Evolutionary conservation across 805 yeast genomes (phyloP), one percentile per base, ranked within the genome.

Genomic region (Naumovozyma castellii): DNA sequence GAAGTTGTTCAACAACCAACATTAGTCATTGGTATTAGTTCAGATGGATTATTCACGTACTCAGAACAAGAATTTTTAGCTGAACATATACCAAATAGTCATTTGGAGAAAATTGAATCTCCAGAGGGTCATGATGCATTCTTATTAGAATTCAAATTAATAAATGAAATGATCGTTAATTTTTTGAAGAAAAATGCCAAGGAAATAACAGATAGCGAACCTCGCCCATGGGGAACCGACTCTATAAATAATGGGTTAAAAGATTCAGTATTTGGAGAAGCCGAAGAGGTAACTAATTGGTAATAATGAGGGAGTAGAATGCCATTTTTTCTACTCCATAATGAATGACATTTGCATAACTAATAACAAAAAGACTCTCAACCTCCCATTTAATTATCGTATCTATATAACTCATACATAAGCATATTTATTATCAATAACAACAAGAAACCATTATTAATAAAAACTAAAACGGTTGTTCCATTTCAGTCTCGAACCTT

Each of bases 101-200:
- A 50, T 5, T 66, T 92, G 47, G 77, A 79, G 48, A 76, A 78
- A 51, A 79, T 92, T 33, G 76, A 83, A 46, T 87, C 97, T 1
- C 92, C 90, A 10, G 98, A 92, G 52, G 98, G 98, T 14, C 98
- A 92, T 56, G 98, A 92, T 66, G 98, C 97, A 2, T 92, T 92
- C 56, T 65, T 92, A 44, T 68, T 92, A 36, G 98, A 92, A 61
- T 92, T 92, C 60, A 80, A 76, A 37, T 76, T 78, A 38, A 86
- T 92, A 42, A 84, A 92, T 58, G 68, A 73, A 29, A 67, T 80
- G 47, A 77, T 94, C 39, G 62, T 74, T 34, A 74, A 73, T 3
- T 92, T 90, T 61, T 69, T 90, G 53, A 64, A 62, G 18, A 61
- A 65, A 32, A 67, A 78, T 41, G 63, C 80, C 40, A 71, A 78